A percentile compares a stretch with the other conserved stretches of the same genome.
These are phyloP conservation scores for Phtheirospermum japonicum DNA, from an alignment of 257 asterid species.

Conservation along the genomic window DNA sequence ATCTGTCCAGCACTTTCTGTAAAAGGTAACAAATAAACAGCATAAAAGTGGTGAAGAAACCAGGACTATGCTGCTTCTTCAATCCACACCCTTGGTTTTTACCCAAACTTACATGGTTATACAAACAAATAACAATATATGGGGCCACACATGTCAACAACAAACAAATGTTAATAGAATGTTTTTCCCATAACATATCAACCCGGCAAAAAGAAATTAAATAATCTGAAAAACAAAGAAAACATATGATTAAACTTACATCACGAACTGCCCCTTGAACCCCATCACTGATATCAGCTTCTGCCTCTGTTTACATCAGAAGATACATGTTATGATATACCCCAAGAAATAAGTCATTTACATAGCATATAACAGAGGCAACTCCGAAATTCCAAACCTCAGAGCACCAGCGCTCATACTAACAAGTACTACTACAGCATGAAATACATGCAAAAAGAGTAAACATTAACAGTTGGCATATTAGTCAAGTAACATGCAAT, in stretches of 20 bases:
- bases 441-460: constrained; percentile 18
- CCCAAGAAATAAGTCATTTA: neutral
- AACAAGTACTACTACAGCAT: constrained; percentile 17
- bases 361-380: neutral
- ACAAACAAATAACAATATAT: neutral
- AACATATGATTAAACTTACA: constrained; percentile 45
- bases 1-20: neutral
- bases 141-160: neutral
- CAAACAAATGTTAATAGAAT: neutral
- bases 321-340: constrained; percentile 13
- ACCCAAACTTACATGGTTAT: neutral
- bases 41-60: neutral
- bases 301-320: constrained; percentile 49
- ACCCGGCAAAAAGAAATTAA: neutral
- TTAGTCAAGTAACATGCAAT: constrained; percentile 16
- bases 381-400: neutral
- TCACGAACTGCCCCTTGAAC: constrained; percentile 35
- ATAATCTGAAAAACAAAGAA: constrained; percentile 4
- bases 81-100: neutral
- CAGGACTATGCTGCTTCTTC: neutral
- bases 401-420: constrained; percentile 11
- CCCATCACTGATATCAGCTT: constrained; percentile 37
- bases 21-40: neutral
- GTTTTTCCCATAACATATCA: neutral
- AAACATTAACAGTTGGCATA: neutral